Base-by-base conservation (phyloP, 495 filamentous ascomycete species). In the Hypoxylon subgilvum region DNA sequence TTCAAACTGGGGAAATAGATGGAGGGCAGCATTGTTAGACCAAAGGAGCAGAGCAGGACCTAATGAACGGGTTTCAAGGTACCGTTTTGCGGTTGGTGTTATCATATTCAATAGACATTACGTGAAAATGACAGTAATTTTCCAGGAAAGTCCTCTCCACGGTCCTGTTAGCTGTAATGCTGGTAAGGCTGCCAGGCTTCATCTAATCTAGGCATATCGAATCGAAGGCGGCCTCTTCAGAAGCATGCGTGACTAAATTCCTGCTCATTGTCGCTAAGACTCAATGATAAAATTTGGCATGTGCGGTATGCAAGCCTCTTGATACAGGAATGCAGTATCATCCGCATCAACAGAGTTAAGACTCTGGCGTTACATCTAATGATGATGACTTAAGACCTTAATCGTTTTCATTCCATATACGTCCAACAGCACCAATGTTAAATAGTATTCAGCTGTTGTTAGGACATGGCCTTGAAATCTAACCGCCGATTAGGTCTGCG, bases 1-100 rank as follows among this genome's bases (percentile, higher is more conserved):
- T 92, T 97, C 83, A 84, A 91, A 28, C 86, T 92, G 68, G 94
- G 94, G 16, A 85, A 89, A 66, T 98, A 82, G 63, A 49, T 18
- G 0, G 28, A 17, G 19, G 25, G 28, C 34, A 38, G 34, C 34
- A n/a, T n/a, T n/a, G n/a, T 41, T 30, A 47, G 48, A 30, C 31
- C 56, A 14, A n/a, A n/a, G 16, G 12, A 19, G 12, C 16, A 35
- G 38, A 28, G 30, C 3, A 18, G 30, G 41, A 31, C n/a, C 42
- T n/a, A 32, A 30, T 30, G 36, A 28, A 43, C 28, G 31, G 12
- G 21, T 63, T 48, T 34, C n/a, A 41, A 19, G 16, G 31, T 38
- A 6, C 7, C 23, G 4, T 23, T 30, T 60, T 25, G 16, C 34
- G 35, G 9, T 51, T 35, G 27, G 19, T 9, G 22, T 2, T 10